phyloP scores from a whole-genome alignment of 192 early-diverging fungal genomes.

The Diversispora epigaea region DNA sequence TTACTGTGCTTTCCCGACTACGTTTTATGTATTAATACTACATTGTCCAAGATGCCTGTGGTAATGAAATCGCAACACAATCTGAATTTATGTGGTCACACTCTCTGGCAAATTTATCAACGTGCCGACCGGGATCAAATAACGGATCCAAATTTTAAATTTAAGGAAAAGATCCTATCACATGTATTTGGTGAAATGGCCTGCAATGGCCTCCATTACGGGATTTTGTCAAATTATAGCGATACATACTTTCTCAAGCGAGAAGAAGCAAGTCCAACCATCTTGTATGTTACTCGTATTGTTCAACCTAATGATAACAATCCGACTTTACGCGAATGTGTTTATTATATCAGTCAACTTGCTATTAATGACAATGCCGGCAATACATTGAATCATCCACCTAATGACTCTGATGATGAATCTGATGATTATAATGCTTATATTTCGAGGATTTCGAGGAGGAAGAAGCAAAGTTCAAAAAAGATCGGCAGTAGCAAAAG shows the following conservation, averaged over 20 bases:
- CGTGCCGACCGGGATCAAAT: not conserved
- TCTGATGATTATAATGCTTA: not conserved
- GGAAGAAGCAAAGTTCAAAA: not conserved
- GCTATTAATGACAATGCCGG: not conserved
- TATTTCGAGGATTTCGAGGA: not conserved
- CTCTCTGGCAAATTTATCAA: slow-evolving; percentile 6
- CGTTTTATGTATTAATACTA: slow-evolving; percentile 14
- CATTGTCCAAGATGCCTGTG: slow-evolving; percentile 9
- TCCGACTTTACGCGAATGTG: slow-evolving; percentile 16
- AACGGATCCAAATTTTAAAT: slow-evolving; percentile 15
- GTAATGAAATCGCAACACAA: slow-evolving; percentile 4
- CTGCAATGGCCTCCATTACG: slow-evolving; percentile 24
- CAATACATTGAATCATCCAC: not conserved
- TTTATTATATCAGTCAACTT: slow-evolving; percentile 5
- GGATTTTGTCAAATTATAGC: slow-evolving; percentile 12
- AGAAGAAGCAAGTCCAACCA: slow-evolving; percentile 2
- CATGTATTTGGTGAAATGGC: not conserved
- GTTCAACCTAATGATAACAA: not conserved
- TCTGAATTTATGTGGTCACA: slow-evolving; percentile 4
- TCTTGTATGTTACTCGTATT: slow-evolving; percentile 8
- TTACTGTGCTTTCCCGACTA: not conserved
- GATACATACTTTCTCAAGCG: slow-evolving; percentile 12
- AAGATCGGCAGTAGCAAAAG: not conserved
- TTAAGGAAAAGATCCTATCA: slow-evolving; percentile 7
- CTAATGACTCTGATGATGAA: too few species aligned